Evolutionary conservation across 805 yeast species (phyloP), one percentile per base, ranked within the genome.

Genomic region (Jamesozyma hellenica): DNA sequence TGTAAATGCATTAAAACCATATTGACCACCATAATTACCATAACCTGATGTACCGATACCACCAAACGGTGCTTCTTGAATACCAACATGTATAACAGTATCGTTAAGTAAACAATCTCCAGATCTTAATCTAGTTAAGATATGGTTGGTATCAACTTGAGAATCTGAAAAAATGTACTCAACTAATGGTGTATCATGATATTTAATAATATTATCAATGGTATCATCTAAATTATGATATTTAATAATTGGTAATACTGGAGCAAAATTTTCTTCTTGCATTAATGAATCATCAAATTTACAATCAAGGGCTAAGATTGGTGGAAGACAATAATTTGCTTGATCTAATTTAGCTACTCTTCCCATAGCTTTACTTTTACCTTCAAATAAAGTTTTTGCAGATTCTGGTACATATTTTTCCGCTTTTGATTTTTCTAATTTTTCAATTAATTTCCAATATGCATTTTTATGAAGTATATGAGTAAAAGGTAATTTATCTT

Each of bases 31-130:
- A 61, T 86, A 87, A 27, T 71, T 63, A 10, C 96, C 96, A 42
- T 67, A 65, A 1, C 97, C 97, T 0, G 95, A 84, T 13, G 56
- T 56, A 12, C 96, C 96, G 41, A 88, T 64, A 18, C 97, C 97
- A 27, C 97, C 97, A 61, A 88, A 90, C 19, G 96, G 96, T 3
- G 84, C 74, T 36, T 70, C 68, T 6, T 68, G 42, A 39, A 82
- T 68, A 1, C 76, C 88, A 32, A 75, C 85, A 46, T 86, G 94
- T 51, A 83, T 44, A 35, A 85, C 38, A 0, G 78, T 70, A 48
- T 87, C 96, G 55, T 86, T 85, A 44, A 83, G 65, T 35, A 75
- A 58, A 12, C 77, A 65, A 4, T 75, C 81, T 21, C 96, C 96
- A 0, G 92, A 79, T 53, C 94, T 72, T 18, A 85, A 64, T 9